Percentiles rank a stretch among this genome's conserved stretches.
Conservation (phyloP, 1,284 basidiomycete genomes). For the Papiliotrema terrestris region DNA sequence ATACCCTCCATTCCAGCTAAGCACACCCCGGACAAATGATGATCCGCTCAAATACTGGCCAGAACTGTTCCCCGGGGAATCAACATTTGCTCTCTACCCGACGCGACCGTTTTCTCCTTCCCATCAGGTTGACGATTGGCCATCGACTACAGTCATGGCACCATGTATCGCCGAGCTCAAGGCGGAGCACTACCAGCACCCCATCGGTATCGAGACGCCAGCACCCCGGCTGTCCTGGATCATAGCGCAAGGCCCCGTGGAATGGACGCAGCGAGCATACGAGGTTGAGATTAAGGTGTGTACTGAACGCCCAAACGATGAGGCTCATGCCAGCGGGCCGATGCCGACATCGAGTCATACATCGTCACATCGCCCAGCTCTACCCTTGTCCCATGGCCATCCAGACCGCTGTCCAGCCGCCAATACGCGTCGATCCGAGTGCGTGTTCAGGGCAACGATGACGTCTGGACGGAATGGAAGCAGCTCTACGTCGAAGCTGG, state of each 20-base stretch:
- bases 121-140: too few species aligned
- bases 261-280: neutral
- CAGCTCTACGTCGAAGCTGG: slow-evolving; percentile 22
- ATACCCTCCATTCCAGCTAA: too few species aligned
- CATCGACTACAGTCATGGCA: neutral
- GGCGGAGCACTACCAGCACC: neutral
- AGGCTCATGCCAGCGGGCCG: neutral
- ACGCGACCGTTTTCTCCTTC: too few species aligned
- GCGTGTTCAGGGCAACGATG: slow-evolving; percentile 12
- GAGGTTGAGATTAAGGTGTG: neutral
- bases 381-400: slow-evolving; percentile 3
- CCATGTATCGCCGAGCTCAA: neutral
- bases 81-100: too few species aligned
- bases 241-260: neutral
- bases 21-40: too few species aligned
- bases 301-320: neutral
- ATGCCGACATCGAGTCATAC: slow-evolving; percentile 4
- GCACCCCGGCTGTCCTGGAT: neutral
- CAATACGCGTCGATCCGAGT: slow-evolving; percentile 13
- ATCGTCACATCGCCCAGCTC: neutral
- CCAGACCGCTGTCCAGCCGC: neutral
- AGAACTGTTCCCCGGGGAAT: too few species aligned
- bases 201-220: neutral
- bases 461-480: slow-evolving; percentile 7
- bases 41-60: too few species aligned